Evolutionary conservation across 2,329 filamentous ascomycete genomes (phyloP), one percentile per base, ranked within the genome.

Genomic region (Sporothrix schenckii): DNA sequence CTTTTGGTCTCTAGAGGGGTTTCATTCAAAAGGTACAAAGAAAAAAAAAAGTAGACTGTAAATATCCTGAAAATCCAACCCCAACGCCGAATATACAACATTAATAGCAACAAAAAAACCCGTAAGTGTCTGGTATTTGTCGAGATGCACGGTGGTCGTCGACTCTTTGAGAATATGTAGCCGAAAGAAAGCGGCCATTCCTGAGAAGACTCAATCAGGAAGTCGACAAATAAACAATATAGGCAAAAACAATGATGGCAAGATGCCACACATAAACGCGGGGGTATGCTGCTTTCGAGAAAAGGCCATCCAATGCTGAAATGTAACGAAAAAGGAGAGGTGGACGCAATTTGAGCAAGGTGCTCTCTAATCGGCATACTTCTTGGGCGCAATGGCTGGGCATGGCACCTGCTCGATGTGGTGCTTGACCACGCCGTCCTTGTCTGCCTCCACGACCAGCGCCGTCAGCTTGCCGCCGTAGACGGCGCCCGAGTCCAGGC

Each of bases 401-500:
- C 84, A 85, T 41, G 77, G 72, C 3, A 85, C 81, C 75, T 84
- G 82, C 27, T 80, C 76, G 21, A 81, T 76, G 11, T 75, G 75
- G 61, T 83, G 78, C 66, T 74, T 78, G 68, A 82, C 75, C 6
- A 63, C 69, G 7, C 77, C 78, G 6, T 76, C 74, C 1, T 76
- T 70, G 4, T 74, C 77, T 3, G 80, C 86, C 75, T 91, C 87
- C 49, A 97, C 87, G 2, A 97, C 84, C 71, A 97, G 79, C 1
- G 92, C 94, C 0, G 91, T 92, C 74, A 99, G 82, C 73, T 88
- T 84, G 1, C 89, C 89, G 13, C 93, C 94, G 73, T 86, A 87
- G 3, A 92, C 88, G 78, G 95, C 98, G 0, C 89, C 90, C 0
- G 91, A 92, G 79, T 98, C 95, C 61, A 98, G 83, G 0, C 95